Evolutionary conservation across 192 early-diverging fungal species (phyloP).

Genomic region (Funneliformis geosporum): DNA sequence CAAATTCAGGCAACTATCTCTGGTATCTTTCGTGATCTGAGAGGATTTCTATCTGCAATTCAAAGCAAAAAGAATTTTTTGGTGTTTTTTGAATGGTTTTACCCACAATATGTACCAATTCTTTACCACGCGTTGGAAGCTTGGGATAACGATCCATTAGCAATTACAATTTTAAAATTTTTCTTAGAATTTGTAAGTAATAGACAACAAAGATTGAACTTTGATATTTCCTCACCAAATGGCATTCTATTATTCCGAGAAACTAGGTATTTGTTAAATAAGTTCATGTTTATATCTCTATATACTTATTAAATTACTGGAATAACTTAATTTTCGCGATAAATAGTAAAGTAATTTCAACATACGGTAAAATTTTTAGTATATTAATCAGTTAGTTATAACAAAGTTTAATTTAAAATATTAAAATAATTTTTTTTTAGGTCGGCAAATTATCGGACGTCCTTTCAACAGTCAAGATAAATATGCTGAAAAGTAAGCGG

Average conservation of each 20-base stretch:
- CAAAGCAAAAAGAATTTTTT: slow-evolving; percentile 58
- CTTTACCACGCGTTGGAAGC: slow-evolving; percentile 69
- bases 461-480: slow-evolving; percentile 38
- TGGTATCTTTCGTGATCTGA: slow-evolving; percentile 73
- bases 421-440: slow-evolving; percentile 4
- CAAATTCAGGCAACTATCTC: slow-evolving; percentile 50
- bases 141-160: slow-evolving; percentile 62
- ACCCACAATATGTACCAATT: slow-evolving; percentile 65
- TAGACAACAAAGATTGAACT: slow-evolving; percentile 73
- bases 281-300: neutral
- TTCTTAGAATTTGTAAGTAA: slow-evolving; percentile 82
- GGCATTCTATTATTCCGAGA: slow-evolving; percentile 90
- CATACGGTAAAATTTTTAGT: slow-evolving; percentile 26
- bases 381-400: neutral
- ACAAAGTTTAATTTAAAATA: neutral
- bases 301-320: neutral
- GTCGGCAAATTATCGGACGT: neutral
- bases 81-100: slow-evolving; percentile 87
- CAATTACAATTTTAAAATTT: slow-evolving; percentile 76
- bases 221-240: slow-evolving; percentile 83
- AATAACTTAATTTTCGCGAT: slow-evolving; percentile 38
- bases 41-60: slow-evolving; percentile 74
- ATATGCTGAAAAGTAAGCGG: slow-evolving; percentile 51
- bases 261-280: slow-evolving; percentile 58
- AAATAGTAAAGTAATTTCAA: slow-evolving; percentile 26